These are phyloP conservation scores for Calonectria hongkongensis DNA, from an alignment of 2,329 filamentous ascomycete species.

Conservation along the genomic window DNA sequence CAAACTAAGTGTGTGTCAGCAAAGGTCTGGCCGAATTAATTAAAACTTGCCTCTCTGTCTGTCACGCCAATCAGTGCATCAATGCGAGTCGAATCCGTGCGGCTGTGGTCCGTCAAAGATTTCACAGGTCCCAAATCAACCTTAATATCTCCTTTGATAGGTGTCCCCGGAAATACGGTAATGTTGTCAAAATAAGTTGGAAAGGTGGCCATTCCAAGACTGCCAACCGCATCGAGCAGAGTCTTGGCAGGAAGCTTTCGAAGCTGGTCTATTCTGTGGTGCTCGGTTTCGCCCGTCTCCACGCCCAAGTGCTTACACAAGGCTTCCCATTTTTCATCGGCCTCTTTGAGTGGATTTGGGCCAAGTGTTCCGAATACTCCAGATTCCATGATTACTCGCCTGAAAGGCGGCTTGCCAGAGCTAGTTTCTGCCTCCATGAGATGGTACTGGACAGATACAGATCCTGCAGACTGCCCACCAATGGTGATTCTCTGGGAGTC, in stretches of 20 bases:
- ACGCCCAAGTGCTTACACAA: conserved; percentile 2
- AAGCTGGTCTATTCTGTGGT: conserved; percentile 15
- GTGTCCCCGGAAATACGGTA: background rate
- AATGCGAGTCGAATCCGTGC: background rate
- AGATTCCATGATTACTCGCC: conserved; percentile 18
- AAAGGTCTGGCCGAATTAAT: no score
- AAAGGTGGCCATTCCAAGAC: background rate
- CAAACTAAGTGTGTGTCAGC: background rate
- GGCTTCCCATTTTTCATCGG: background rate
- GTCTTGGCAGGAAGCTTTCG: background rate
- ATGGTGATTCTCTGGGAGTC: conserved; percentile 9
- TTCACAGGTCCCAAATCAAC: conserved; percentile 11
- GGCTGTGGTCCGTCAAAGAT: background rate
- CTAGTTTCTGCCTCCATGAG: background rate
- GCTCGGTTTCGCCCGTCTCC: background rate
- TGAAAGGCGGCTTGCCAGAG: conserved; percentile 1
- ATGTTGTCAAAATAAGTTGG: background rate
- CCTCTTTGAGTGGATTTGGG: conserved; percentile 8
- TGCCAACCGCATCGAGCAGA: background rate
- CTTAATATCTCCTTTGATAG: background rate
- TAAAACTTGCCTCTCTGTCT: conserved; percentile 2
- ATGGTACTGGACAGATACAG: conserved; percentile 22
- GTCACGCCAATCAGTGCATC: conserved; percentile 6
- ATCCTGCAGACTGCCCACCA: conserved; percentile 13
- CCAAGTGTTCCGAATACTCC: conserved; percentile 18